These are phyloP conservation scores for Ogataea dorogensis DNA, from an alignment of 805 yeast genomes.

Conservation along the genomic window DNA sequence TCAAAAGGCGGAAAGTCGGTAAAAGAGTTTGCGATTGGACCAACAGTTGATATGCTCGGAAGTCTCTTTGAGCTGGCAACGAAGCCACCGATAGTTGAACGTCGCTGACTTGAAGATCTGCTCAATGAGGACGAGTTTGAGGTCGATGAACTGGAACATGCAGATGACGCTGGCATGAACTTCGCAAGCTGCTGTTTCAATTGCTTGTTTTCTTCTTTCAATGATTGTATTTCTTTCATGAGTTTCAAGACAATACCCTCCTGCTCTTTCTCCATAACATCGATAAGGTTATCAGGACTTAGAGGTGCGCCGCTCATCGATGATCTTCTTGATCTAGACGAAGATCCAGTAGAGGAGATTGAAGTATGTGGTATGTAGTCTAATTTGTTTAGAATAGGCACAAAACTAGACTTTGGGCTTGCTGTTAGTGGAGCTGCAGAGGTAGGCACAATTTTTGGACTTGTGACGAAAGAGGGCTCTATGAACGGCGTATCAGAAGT, in stretches of 20 bases:
- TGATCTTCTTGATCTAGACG: slow-evolving; percentile 21
- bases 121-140: slow-evolving; percentile 23
- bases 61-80: slow-evolving; percentile 25
- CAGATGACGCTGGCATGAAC: slow-evolving; percentile 15
- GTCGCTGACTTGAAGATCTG: slow-evolving; percentile 26
- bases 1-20: slow-evolving; percentile 11
- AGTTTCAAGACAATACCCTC: slow-evolving; percentile 69
- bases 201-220: slow-evolving; percentile 52
- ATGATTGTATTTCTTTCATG: slow-evolving; percentile 56
- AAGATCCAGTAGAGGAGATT: slow-evolving; percentile 22
- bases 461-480: slow-evolving; percentile 14
- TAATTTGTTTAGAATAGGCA: slow-evolving; percentile 15
- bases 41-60: slow-evolving; percentile 16
- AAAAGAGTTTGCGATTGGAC: slow-evolving; percentile 3
- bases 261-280: slow-evolving; percentile 69
- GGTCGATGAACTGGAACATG: slow-evolving; percentile 19
- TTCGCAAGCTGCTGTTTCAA: slow-evolving; percentile 35
- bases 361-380: slow-evolving; percentile 22
- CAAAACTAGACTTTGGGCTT: slow-evolving; percentile 14
- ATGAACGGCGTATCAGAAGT: slow-evolving; percentile 18
- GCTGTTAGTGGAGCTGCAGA: slow-evolving; percentile 7
- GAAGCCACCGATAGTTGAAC: slow-evolving; percentile 26
- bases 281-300: slow-evolving; percentile 49
- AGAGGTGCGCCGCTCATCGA: slow-evolving; percentile 21
- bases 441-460: slow-evolving; percentile 17